Evolutionary conservation across 805 yeast genomes (phyloP), one percentile per base, ranked within the genome.

Genomic region (Candida odintsovae): DNA sequence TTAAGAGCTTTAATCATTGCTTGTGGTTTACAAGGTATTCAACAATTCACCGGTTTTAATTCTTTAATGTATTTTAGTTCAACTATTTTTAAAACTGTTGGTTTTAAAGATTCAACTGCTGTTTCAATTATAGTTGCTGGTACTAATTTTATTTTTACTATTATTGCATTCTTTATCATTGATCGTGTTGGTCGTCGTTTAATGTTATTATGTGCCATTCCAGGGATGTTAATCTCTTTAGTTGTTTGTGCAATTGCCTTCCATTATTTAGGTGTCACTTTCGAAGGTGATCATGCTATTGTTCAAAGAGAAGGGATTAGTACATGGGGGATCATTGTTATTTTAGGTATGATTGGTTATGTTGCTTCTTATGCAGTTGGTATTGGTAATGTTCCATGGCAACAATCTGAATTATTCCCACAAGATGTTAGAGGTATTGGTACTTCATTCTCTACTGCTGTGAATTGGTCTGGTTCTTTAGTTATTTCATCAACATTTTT

Each of bases 371-470:
- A 90, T 64, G 96, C 97, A 42, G 72, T 88, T 54, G 98, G 98
- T 55, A 87, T 90, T 55, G 99, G 99, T 69, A 90, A 92, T 65
- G 94, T 89, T 46, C 97, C 98, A 47, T 92, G 99, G 99, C 96
- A 92, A 63, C 97, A 94, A 63, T 85, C 92, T 47, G 99, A 92
- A 68, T 71, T 92, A 61, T 90, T 94, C 70, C 94, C 97, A 31
- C 96, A 90, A 73, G 78, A 82, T 51, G 97, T 92, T 29, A 81
- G 99, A 64, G 95, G 96, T 49, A 75, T 89, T 41, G 98, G 98
- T 50, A 82, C 90, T 10, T 87, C 96, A 48, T 83, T 80, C 59
- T 90, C 97, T 2, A 88, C 97, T 12, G 92, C 94, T 15, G 82
- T 90, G 39, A 92, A 92, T 70, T 92, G 99, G 99, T 80, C 89